These are phyloP conservation scores for Jamesozyma jinghongensis DNA, from an alignment of 805 yeast genomes.

Conservation along the genomic window DNA sequence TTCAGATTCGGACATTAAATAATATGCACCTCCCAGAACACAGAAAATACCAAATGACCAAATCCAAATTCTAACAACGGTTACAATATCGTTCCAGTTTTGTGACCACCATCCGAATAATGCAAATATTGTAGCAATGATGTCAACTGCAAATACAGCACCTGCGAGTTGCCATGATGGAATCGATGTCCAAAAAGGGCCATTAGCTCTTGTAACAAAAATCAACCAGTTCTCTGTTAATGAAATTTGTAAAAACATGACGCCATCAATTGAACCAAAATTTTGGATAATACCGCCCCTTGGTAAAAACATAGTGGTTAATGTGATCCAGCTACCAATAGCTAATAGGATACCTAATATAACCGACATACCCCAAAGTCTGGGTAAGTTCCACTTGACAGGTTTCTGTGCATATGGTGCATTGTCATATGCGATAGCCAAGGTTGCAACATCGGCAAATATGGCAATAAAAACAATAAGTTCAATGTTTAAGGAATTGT, in stretches of 20 bases:
- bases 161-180: conserved; percentile 97
- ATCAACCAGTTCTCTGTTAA: conserved; percentile 96
- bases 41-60: conserved; percentile 97
- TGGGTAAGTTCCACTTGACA: conserved; percentile 94
- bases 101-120: conserved; percentile 97
- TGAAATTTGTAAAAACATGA: conserved; percentile 86
- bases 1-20: conserved; percentile 76
- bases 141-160: conserved; percentile 84
- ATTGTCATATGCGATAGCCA: conserved; percentile 94
- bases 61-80: conserved; percentile 89
- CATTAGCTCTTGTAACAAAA: conserved; percentile 92
- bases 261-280: conserved; percentile 91
- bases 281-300: conserved; percentile 93
- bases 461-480: conserved; percentile 93
- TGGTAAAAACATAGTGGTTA: conserved; percentile 85
- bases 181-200: conserved; percentile 94
- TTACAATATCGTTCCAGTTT: conserved; percentile 93
- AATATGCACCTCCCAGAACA: conserved; percentile 92
- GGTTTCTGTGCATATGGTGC: conserved; percentile 91
- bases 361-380: conserved; percentile 95
- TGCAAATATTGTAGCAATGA: conserved; percentile 85
- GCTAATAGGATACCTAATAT: conserved; percentile 80
- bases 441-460: conserved; percentile 94
- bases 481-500: conserved; percentile 77
- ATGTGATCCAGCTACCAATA: conserved; percentile 86